Evolutionary conservation across 352 stramenopile genomes (phyloP), one percentile per base, ranked within the genome.

Genomic region (Globisporangium canariense): DNA sequence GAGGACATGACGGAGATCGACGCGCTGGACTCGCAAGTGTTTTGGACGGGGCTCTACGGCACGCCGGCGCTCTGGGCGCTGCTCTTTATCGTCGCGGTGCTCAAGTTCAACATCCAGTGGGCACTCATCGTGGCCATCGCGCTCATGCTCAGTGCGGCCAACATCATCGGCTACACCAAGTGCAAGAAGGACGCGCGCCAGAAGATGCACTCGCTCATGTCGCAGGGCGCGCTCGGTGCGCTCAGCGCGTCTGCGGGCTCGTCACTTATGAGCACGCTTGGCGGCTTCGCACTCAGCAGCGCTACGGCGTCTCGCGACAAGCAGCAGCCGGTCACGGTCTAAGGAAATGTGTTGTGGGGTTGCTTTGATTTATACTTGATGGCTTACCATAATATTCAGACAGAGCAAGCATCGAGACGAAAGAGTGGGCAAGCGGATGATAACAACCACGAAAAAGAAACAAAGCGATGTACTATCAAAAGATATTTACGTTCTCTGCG

Each of bases 161-260:
- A 99, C 77, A 98, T 99, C 52, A 97, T 98, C 69, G 97, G 97
- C 32, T 99, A 99, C 83, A 98, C 96, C 62, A 97, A 98, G 68
- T 98, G 96, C 77, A 98, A 94, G 79, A 94, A 97, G 56, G 86
- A 95, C 66, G 86, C 86, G 57, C 90, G 88, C 58, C 70, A 89
- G 45, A 93, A 93, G 66, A 93, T 95, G 83, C 78, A 91, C 63
- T 82, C 77, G 36, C 65, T 95, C 49, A 91, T 95, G 79, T 89
- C 86, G 16, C 70, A 87, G 40, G 83, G 86, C 18, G 86, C 86
- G 1, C 64, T 95, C 22, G 85, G 84, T 10, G 84, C 83, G 14
- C 71, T 93, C 20, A 68, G 81, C 49, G 75, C 85, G 50, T 90
- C 80, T 4, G 77, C 84, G 32, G 80, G 86, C 20, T 87, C 85